phyloP scores from a whole-genome alignment of 2,329 filamentous ascomycete species.

The Fusarium staphyleae region DNA sequence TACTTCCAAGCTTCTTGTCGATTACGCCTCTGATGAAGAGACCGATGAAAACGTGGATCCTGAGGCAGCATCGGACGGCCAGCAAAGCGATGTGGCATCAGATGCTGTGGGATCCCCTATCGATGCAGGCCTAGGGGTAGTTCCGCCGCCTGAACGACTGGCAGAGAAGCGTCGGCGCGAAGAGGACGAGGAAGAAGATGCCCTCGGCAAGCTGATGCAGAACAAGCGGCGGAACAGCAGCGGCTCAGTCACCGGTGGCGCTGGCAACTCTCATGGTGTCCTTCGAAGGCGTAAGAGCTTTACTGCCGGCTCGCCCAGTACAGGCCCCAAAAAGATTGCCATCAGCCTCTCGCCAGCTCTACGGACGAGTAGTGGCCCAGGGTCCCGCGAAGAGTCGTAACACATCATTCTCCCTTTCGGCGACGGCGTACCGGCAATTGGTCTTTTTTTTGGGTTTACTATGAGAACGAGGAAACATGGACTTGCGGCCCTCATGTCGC shows the following conservation, averaged over 20 bases:
- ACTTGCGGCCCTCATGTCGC: conserved; percentile 23
- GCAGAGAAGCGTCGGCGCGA: conserved; percentile 91
- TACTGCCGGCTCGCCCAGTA: conserved; percentile 49
- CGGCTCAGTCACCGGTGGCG: conserved; percentile 54
- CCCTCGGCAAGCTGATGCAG: conserved; percentile 81
- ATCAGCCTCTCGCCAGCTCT: conserved; percentile 62
- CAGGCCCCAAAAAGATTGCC: conserved; percentile 61
- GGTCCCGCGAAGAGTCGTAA: conserved; percentile 52
- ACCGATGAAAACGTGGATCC: conserved; percentile 64
- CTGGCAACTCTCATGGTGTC: conserved; percentile 44
- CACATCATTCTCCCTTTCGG: conserved; percentile 33
- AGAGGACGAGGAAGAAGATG: conserved; percentile 89
- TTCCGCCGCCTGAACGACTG: conserved; percentile 76
- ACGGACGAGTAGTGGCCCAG: conserved; percentile 49
- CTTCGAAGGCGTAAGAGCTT: conserved; percentile 51
- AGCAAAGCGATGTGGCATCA: conserved; percentile 44
- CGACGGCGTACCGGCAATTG: conserved; percentile 38
- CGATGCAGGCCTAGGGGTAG: conserved; percentile 29
- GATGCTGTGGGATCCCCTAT: conserved; percentile 46
- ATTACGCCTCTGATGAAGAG: conserved; percentile 94
- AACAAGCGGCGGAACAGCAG: conserved; percentile 68
- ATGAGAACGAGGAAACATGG: conserved; percentile 22
- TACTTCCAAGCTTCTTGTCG: conserved; percentile 79
- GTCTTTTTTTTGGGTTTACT: conserved; percentile 34
- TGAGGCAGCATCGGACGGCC: conserved; percentile 47